Percentiles rank a stretch among this genome's conserved stretches.
Conservation (phyloP, 768 basidiomycete species). For the Kwoniella europaea region DNA sequence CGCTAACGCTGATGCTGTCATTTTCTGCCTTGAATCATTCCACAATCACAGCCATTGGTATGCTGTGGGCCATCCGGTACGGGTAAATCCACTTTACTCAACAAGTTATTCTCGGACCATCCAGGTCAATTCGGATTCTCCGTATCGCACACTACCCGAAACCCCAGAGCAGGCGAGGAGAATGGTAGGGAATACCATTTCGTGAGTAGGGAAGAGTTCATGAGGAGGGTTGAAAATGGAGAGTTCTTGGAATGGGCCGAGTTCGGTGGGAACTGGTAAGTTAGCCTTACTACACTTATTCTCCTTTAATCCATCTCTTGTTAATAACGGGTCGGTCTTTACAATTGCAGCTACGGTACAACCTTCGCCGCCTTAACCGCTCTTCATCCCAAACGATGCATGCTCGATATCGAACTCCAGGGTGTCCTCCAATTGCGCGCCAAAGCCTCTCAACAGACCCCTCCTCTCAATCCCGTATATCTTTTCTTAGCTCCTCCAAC, state of each 20-base stretch:
- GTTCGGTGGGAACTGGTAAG: slow-evolving; percentile 78
- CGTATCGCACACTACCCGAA: slow-evolving; percentile 92
- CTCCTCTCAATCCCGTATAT: slow-evolving; percentile 76
- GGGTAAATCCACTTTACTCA: slow-evolving; percentile 89
- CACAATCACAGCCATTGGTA: slow-evolving; percentile 68
- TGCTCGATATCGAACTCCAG: slow-evolving; percentile 97
- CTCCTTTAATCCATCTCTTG: not conserved
- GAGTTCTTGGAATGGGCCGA: slow-evolving; percentile 95
- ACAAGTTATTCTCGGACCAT: slow-evolving; percentile 75
- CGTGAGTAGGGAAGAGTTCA: slow-evolving; percentile 72
- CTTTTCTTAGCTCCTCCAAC: slow-evolving; percentile 91
- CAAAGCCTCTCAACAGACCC: slow-evolving; percentile 62
- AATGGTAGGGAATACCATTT: slow-evolving; percentile 89
- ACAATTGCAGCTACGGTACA: slow-evolving; percentile 72
- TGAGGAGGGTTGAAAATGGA: slow-evolving; percentile 67
- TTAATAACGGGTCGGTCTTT: not conserved
- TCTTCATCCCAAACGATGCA: slow-evolving; percentile 79
- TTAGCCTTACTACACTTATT: not conserved
- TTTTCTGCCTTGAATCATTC: not conserved
- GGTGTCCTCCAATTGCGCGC: slow-evolving; percentile 87
- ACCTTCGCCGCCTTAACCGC: slow-evolving; percentile 75
- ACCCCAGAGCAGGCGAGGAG: slow-evolving; percentile 77
- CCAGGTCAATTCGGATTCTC: slow-evolving; percentile 90
- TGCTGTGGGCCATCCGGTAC: slow-evolving; percentile 91
- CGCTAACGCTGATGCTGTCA: no score